These are phyloP conservation scores for Rhodotorula sp. DNA, from an alignment of 1,284 basidiomycete species.

Conservation along the genomic window DNA sequence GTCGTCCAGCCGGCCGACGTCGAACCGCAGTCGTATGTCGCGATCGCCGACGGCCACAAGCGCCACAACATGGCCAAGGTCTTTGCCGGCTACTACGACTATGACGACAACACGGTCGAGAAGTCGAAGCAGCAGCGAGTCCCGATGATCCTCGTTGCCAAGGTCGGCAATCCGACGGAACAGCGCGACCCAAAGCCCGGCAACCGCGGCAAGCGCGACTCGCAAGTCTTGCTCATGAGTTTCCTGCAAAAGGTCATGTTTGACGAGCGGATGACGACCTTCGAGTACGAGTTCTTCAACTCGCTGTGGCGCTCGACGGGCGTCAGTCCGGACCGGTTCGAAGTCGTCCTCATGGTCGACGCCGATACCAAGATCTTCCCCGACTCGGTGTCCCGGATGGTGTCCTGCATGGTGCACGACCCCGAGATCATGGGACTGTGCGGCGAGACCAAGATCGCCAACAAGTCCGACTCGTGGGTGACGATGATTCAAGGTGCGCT, in stretches of 20 bases:
- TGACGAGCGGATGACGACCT: constrained; percentile 54
- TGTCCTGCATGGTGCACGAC: constrained; percentile 54
- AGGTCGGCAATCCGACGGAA: constrained; percentile 89
- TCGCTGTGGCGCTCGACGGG: constrained; percentile 54
- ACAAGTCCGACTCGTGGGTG: constrained; percentile 55
- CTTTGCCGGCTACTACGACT: constrained; percentile 95
- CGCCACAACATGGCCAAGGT: constrained; percentile 99
- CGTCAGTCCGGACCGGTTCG: constrained; percentile 52
- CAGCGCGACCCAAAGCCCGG: constrained; percentile 87
- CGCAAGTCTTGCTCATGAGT: constrained; percentile 68
- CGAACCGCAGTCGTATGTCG: constrained; percentile 93
- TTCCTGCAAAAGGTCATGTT: constrained; percentile 56
- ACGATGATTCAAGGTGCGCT: constrained; percentile 53
- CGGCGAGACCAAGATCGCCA: constrained; percentile 56
- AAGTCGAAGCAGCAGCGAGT: constrained; percentile 93
- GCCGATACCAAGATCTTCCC: constrained; percentile 55
- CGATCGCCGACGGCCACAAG: constrained; percentile 98
- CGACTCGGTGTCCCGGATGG: constrained; percentile 53
- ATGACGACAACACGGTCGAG: constrained; percentile 90
- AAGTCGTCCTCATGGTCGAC: constrained; percentile 53
- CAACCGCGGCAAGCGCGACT: constrained; percentile 97
- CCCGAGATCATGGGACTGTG: constrained; percentile 56
- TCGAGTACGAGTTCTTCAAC: constrained; percentile 56
- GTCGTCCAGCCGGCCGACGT: constrained; percentile 80
- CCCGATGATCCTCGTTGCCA: constrained; percentile 91